phyloP scores from a whole-genome alignment of 306 rosid species.

The Cicer judaicum region DNA sequence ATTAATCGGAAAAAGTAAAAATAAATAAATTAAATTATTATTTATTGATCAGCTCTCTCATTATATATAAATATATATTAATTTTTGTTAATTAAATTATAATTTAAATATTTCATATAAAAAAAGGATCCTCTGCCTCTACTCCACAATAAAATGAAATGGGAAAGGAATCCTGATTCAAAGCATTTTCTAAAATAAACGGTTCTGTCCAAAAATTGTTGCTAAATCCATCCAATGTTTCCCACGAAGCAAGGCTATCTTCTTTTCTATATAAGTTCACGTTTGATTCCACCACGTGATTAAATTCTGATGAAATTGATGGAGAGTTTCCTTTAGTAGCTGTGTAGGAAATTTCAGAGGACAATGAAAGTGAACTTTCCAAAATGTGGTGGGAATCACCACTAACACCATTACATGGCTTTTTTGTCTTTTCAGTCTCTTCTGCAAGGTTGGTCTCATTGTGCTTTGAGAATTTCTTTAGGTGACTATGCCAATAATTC shows the following conservation, averaged over 20 bases:
- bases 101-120: constrained; percentile 1
- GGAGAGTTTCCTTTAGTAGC: constrained; percentile 29
- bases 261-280: constrained; percentile 16
- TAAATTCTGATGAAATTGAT: constrained; percentile 19
- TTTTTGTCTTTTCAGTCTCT: constrained; percentile 36
- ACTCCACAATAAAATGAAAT: background rate
- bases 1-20: no score
- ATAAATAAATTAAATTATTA: no score
- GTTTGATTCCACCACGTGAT: constrained; percentile 20
- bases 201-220: constrained; percentile 69
- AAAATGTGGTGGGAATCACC: constrained; percentile 36
- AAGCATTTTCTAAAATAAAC: constrained; percentile 51
- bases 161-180: constrained; percentile 15
- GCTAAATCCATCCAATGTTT: constrained; percentile 37
- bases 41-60: no score
- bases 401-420: background rate
- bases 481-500: constrained; percentile 71
- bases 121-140: constrained; percentile 31
- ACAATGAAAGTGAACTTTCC: constrained; percentile 51
- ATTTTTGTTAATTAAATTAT: no score
- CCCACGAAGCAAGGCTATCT: constrained; percentile 31
- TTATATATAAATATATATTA: no score
- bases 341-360: constrained; percentile 37
- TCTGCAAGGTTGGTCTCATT: constrained; percentile 1
- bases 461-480: constrained; percentile 47